Conservation (phyloP, 805 yeast genomes). For the Ogataea thermomethanolica region DNA sequence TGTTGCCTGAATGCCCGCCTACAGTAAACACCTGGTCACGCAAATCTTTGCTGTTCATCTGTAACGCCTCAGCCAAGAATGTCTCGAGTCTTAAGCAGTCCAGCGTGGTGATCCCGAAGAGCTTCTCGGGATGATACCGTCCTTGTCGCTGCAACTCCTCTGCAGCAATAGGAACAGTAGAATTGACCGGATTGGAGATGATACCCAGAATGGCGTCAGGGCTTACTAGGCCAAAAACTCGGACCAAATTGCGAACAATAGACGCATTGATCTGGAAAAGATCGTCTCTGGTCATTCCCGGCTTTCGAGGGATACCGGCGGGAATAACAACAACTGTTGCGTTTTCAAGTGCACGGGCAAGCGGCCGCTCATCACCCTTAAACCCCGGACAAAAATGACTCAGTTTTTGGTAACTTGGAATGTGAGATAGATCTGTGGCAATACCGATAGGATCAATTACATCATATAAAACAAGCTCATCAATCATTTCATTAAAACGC, state of each 20-base stretch:
- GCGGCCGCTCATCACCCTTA: constrained; percentile 18
- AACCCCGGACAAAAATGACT: constrained; percentile 38
- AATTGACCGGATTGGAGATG: constrained; percentile 58
- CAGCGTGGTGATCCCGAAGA: constrained; percentile 57
- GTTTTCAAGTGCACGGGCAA: constrained; percentile 42
- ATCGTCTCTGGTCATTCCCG: constrained; percentile 63
- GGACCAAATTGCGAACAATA: constrained; percentile 46
- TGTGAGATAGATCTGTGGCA: constrained; percentile 83
- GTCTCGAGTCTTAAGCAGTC: constrained; percentile 69
- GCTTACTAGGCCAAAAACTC: constrained; percentile 43
- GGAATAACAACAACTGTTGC: constrained; percentile 51
- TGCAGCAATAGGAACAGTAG: constrained; percentile 57
- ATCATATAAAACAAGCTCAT: constrained; percentile 74
- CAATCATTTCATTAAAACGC: constrained; percentile 59
- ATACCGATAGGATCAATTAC: constrained; percentile 83
- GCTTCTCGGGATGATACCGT: constrained; percentile 47
- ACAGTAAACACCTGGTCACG: constrained; percentile 57
- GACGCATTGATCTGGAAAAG: constrained; percentile 54
- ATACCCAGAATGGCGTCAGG: constrained; percentile 53
- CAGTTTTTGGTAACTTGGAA: constrained; percentile 46
- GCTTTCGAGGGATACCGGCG: constrained; percentile 61
- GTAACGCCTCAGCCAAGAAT: constrained; percentile 57
- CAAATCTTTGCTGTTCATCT: constrained; percentile 40
- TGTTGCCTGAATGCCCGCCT: constrained; percentile 94
- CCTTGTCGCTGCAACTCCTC: constrained; percentile 49